These are phyloP conservation scores for Nicotiana tabacum DNA, from an alignment of 257 asterid species.

Conservation along the genomic window DNA sequence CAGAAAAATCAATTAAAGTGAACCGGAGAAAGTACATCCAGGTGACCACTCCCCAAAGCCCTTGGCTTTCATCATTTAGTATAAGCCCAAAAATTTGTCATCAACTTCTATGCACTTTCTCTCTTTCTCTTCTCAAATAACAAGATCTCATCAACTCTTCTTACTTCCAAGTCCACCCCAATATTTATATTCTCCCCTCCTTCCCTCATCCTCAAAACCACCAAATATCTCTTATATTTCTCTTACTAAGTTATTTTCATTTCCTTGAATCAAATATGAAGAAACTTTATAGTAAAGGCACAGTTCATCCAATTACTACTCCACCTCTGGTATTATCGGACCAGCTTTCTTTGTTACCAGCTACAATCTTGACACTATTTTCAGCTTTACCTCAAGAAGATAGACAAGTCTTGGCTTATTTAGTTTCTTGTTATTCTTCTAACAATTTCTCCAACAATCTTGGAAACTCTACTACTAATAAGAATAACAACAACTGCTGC, in stretches of 20 bases:
- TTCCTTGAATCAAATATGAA: slow-evolving; percentile 18
- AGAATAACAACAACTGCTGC: slow-evolving; percentile 22
- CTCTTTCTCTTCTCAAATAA: not conserved
- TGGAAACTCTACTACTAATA: slow-evolving; percentile 14
- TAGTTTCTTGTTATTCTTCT: slow-evolving; percentile 24
- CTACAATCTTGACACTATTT: slow-evolving; percentile 29
- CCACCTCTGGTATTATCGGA: slow-evolving; percentile 20
- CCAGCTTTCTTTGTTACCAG: slow-evolving; percentile 35
- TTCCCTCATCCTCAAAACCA: not conserved
- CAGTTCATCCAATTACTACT: slow-evolving; percentile 25
- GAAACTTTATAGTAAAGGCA: slow-evolving; percentile 25
- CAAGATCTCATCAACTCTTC: slow-evolving; percentile 6
- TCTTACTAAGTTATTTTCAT: not conserved
- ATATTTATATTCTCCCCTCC: not conserved
- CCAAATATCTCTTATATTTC: not conserved
- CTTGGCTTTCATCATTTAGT: not conserved
- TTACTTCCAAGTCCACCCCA: not conserved
- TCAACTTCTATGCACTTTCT: slow-evolving; percentile 4
- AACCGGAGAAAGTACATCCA: not conserved
- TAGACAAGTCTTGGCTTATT: slow-evolving; percentile 30
- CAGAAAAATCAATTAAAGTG: no score
- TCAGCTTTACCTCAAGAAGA: slow-evolving; percentile 32
- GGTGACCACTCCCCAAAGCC: not conserved
- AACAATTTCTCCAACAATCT: slow-evolving; percentile 10
- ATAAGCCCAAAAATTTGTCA: slow-evolving; percentile 2